phyloP scores from a whole-genome alignment of 345 rosid genomes.

The Camelina hispida region DNA sequence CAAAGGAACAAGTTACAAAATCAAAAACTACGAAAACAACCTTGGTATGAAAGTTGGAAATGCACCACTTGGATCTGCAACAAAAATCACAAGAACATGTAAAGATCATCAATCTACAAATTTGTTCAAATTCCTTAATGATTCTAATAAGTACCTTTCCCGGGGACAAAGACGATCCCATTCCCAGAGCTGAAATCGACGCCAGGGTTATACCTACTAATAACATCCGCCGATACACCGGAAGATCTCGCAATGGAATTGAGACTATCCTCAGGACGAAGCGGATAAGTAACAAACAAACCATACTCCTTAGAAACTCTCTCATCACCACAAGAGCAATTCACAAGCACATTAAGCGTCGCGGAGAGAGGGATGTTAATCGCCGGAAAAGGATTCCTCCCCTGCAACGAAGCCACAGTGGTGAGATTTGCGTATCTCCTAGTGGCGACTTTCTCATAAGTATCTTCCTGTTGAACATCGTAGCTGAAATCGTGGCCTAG shows the following conservation, averaged over 20 bases:
- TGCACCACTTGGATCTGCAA: slow-evolving; percentile 61
- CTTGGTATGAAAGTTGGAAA: slow-evolving; percentile 62
- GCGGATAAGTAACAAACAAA: slow-evolving; percentile 71
- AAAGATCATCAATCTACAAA: not conserved
- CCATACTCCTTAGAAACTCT: slow-evolving; percentile 59
- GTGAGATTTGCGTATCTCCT: slow-evolving; percentile 55
- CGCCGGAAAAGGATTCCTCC: slow-evolving; percentile 43
- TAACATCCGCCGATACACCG: slow-evolving; percentile 46
- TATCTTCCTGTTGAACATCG: slow-evolving; percentile 31
- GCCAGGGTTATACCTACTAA: slow-evolving; percentile 63
- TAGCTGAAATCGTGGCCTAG: slow-evolving; percentile 57
- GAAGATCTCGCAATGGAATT: slow-evolving; percentile 45
- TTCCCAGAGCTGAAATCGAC: slow-evolving; percentile 65
- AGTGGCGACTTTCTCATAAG: slow-evolving; percentile 46
- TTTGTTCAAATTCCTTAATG: not conserved
- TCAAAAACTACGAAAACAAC: slow-evolving; percentile 36
- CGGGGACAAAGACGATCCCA: slow-evolving; percentile 74
- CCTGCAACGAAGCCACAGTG: slow-evolving; percentile 42
- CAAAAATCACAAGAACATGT: not conserved
- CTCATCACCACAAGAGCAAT: slow-evolving; percentile 72
- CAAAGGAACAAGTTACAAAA: not conserved
- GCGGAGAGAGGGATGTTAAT: slow-evolving; percentile 49
- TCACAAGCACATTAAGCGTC: slow-evolving; percentile 61
- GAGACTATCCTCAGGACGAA: slow-evolving; percentile 57
- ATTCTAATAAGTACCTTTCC: slow-evolving; percentile 54